A percentile compares a stretch with the other conserved stretches of the same genome.
These are phyloP conservation scores for Metarhizium rileyi DNA, from an alignment of 2,329 filamentous ascomycete species.

Conservation along the genomic window DNA sequence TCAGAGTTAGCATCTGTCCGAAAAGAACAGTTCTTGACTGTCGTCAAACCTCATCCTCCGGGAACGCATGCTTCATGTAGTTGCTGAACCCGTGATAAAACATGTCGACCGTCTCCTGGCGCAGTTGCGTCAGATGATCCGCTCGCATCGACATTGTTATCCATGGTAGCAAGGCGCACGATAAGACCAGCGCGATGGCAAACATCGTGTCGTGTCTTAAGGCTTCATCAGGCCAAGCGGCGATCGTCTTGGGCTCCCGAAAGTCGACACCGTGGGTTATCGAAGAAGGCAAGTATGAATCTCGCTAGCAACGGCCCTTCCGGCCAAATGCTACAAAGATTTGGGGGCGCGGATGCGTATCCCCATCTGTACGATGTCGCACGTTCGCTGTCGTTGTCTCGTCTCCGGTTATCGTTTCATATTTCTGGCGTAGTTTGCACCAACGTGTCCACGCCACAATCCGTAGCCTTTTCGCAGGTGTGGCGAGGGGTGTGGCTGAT, in stretches of 20 bases:
- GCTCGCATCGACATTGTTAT: constrained; percentile 41
- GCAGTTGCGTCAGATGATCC: constrained; percentile 44
- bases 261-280: background rate
- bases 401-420: no score
- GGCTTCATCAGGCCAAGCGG: background rate
- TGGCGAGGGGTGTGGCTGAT: no score
- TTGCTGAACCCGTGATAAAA: constrained; percentile 97
- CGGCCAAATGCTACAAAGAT: background rate
- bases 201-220: constrained; percentile 22
- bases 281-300: background rate
- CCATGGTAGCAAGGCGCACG: constrained; percentile 30
- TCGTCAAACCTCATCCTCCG: constrained; percentile 71
- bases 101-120: constrained; percentile 60
- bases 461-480: no score
- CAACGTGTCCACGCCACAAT: no score
- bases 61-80: constrained; percentile 90
- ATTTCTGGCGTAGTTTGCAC: no score
- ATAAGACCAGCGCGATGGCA: constrained; percentile 14
- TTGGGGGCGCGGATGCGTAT: background rate
- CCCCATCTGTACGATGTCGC: background rate
- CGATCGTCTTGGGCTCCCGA: background rate
- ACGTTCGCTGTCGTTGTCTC: constrained; percentile 1
- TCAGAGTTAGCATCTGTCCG: background rate
- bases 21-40: background rate
- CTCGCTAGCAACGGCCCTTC: constrained; percentile 1